Base-by-base conservation (phyloP, 805 yeast species). In the Saturnispora gosingensis region DNA sequence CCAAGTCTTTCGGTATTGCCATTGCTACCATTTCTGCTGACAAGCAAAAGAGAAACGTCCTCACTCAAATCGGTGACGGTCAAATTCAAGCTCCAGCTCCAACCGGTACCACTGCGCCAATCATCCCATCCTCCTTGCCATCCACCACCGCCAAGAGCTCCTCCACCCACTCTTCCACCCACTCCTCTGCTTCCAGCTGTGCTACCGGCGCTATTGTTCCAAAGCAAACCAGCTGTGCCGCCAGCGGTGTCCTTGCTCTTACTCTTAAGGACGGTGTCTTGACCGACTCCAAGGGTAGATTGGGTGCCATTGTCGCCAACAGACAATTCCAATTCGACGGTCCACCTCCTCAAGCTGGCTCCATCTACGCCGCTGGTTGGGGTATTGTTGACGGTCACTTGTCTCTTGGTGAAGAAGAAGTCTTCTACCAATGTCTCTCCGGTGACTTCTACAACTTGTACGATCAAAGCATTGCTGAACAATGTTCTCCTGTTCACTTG, bases 301-400 rank as follows among this genome's bases (percentile, higher is more conserved):
- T 77, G 53, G 82, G 82, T 59, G 74, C 81, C 45, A 77, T 77
- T 65, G 82, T 77, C 57, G 76, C 81, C 53, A 76, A 76, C 77
- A 71, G 78, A 69, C 83, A 78, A 68, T 78, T 78, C 77, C 83
- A 78, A 68, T 78, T 78, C 61, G 83, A 78, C 61, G 83, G 82
- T 60, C 82, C 82, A 48, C 78, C 81, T 67, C 82, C 82, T 56
- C 83, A 78, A 68, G 82, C 78, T 48, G 78, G 78, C 66, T 70
- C 78, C 50, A 72, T 73, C 54, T 72, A 73, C 60, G 79, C 80
- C 59, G 74, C 72, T 49, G 78, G 79, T 54, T 74, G 79, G 79
- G 66, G 75, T 51, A 70, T 75, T 57, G 61, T 72, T 50, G 77
- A 70, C 32, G 75, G 72, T 42, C 69, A 70, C 67, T 72, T 77